Evolutionary conservation across 495 filamentous ascomycete species (phyloP), one percentile per base, ranked within the genome.

Genomic region (Opeltia flavorubescens): DNA sequence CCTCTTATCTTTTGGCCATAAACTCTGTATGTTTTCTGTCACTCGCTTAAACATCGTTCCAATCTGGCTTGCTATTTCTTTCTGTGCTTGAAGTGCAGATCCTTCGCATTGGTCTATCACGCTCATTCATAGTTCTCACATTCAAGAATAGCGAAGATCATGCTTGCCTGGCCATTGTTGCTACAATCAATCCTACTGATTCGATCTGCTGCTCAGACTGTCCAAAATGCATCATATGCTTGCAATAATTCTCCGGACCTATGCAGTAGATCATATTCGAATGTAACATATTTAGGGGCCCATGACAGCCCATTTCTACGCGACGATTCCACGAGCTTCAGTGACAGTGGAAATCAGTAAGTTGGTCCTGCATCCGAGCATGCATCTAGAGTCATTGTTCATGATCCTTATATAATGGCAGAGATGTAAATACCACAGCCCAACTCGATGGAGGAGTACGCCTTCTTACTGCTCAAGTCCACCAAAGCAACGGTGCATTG

Each of bases 371-470:
- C 34, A 28, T 20, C 44, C 17, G 1, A n/a, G n/a, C n/a, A n/a
- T n/a, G n/a, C n/a, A n/a, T n/a, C n/a, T n/a, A n/a, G n/a, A n/a
- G n/a, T 30, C 7, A 15, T 18, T 4, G 13, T 15, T 5, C 15
- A 15, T 13, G 11, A 13, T 12, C 17, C 50, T 53, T 33, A 57
- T 41, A 24, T 44, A 9, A 18, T 42, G 13, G 5, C 47, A 71
- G 68, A 49, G 82, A 71, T 61, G 80, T 70, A 60, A 80, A 84
- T 56, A 81, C 78, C n/a, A 77, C 76, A n/a, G 64, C 74, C 3
- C 80, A 83, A 36, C 70, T 87, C 15, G 70, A 74, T 33, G 80
- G 79, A 7, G 83, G 84, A 12, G 73, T 86, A 43, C 77, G 84
- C 6, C 62, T 89, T 23, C 67, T 89, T 9, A 74, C 82, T 40